A percentile compares a stretch with the other conserved stretches of the same genome.
Evolutionary conservation across 2,329 filamentous ascomycete genomes (phyloP).

Genomic region (Cercospora janseana): DNA sequence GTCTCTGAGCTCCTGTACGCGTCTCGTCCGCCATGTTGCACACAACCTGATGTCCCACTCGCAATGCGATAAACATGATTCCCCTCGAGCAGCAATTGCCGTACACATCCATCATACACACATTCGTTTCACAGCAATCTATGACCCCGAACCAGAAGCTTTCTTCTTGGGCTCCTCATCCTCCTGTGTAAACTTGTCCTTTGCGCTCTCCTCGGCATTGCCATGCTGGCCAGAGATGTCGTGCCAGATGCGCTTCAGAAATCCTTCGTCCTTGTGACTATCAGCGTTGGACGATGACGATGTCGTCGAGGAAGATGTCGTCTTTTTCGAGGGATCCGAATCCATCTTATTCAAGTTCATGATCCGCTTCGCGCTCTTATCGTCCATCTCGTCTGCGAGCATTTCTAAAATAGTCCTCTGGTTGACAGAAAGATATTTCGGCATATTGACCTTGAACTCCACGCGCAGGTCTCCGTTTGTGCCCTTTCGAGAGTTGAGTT

Average conservation of each 20-base stretch:
- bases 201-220: constrained; percentile 20
- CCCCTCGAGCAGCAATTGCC: no score
- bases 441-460: constrained; percentile 93
- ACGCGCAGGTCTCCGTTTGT: constrained; percentile 80
- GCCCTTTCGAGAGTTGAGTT: constrained; percentile 65
- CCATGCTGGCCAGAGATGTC: constrained; percentile 73
- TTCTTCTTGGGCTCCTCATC: constrained; percentile 40
- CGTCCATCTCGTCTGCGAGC: constrained; percentile 92
- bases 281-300: constrained; percentile 32
- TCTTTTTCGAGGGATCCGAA: constrained; percentile 57
- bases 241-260: constrained; percentile 91
- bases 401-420: constrained; percentile 92
- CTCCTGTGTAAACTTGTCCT: constrained; percentile 19
- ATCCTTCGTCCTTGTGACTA: constrained; percentile 77
- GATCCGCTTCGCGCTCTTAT: constrained; percentile 84
- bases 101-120: constrained; percentile 9
- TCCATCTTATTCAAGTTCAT: constrained; percentile 67
- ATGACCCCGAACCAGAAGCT: constrained; percentile 37
- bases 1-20: neutral
- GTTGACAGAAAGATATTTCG: constrained; percentile 87
- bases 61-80: constrained; percentile 15
- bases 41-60: constrained; percentile 3
- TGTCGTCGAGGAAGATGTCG: constrained; percentile 57
- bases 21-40: neutral
- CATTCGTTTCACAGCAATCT: neutral